Base-by-base conservation (phyloP, 1,139 yeast genomes). In the Protomyces gravidus region DNA sequence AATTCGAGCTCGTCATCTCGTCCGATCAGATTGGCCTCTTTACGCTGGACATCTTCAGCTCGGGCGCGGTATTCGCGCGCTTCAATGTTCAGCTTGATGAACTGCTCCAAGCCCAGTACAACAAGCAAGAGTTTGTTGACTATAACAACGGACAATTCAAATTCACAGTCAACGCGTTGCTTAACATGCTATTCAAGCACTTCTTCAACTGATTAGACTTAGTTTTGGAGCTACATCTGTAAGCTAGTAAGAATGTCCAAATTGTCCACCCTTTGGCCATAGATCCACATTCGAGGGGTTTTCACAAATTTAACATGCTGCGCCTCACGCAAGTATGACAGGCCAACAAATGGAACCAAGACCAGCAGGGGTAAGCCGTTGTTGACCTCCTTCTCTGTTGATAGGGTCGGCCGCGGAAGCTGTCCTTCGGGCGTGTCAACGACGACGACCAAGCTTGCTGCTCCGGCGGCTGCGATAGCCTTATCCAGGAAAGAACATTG, bases 1-100 rank as follows among this genome's bases (percentile, higher is more conserved):
- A 85, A 66, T 77, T 87, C 25, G 83, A 82, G 63, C 83, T 89
- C 67, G 83, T 86, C 73, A 84, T 88, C 68, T 82, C 87, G 63
- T 85, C 92, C 67, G 88, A 87, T 68, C 78, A 80, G 64, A 84
- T 82, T 6, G 94, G 92, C 0, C 78, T 78, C 25, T 88, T 89
- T 68, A 80, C 81, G 7, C 76, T 92, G 45, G 94, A 90, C 59
- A 87, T 81, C 5, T 72, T 78, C 3, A 78, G 78, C 66, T 83
- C 82, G 11, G 70, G 74, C 7, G 64, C 75, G 23, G 78, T 79
- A 3, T 86, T 85, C 3, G 86, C 86, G 0, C 72, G 75, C 17
- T 75, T 76, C 23, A 75, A 76, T 13, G 68, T 86, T 21, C 77
- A 86, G 0, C 73, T 87, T 61, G 96, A 89, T 67, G 83, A 85